Conservation (phyloP, 306 rosid species). For the Quercus rubra region DNA sequence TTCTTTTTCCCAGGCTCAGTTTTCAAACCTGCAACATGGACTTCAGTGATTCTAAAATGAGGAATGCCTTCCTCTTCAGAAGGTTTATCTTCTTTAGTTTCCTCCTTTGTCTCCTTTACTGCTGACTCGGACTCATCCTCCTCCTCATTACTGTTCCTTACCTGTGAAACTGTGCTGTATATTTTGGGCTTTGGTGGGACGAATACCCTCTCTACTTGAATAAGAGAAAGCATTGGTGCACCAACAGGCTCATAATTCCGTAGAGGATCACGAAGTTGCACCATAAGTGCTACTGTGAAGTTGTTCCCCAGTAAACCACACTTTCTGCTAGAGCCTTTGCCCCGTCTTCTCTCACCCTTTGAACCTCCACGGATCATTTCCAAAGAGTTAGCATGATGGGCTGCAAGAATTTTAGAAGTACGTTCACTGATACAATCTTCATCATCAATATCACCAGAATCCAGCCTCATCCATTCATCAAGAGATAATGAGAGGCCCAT, state of each 20-base stretch:
- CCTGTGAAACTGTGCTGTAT: constrained; percentile 45
- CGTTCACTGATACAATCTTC: constrained; percentile 73
- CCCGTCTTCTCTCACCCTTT: constrained; percentile 57
- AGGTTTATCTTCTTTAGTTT: constrained; percentile 34
- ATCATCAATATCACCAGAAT: constrained; percentile 85
- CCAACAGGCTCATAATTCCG: constrained; percentile 88
- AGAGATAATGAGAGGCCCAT: constrained; percentile 82
- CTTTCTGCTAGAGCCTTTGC: constrained; percentile 49
- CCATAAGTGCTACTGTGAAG: constrained; percentile 80
- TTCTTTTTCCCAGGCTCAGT: constrained; percentile 49
- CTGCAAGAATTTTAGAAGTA: constrained; percentile 77
- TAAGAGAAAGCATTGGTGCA: constrained; percentile 80
- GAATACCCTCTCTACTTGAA: constrained; percentile 88
- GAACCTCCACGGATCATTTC: constrained; percentile 50
- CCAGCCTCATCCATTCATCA: constrained; percentile 92
- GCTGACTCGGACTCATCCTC: constrained; percentile 43
- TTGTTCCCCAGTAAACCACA: constrained; percentile 84
- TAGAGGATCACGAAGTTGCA: constrained; percentile 88
- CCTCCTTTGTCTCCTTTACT: constrained; percentile 37
- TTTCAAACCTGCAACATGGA: constrained; percentile 76
- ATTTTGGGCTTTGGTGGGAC: constrained; percentile 73
- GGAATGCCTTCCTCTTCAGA: constrained; percentile 56
- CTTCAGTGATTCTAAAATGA: constrained; percentile 72
- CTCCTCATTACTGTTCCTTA: constrained; percentile 32
- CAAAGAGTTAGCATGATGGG: constrained; percentile 82